Base-by-base conservation (phyloP, 257 asterid species). In the Przewalskia tangutica region DNA sequence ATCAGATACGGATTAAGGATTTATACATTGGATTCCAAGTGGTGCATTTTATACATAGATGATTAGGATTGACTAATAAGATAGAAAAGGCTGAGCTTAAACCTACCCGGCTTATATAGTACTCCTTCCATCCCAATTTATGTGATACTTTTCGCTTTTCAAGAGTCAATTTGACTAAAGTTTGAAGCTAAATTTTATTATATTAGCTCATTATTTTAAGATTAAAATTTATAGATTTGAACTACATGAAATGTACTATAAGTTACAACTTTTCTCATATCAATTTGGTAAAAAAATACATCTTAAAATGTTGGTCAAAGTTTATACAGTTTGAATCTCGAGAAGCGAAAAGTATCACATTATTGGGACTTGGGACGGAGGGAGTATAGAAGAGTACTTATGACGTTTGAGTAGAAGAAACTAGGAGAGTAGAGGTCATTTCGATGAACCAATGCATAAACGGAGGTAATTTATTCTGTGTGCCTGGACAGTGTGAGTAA, bases 271-370 rank as follows among this genome's bases (percentile, higher is more conserved):
- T 27, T 27, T 27, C 32, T 27, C 32, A 27, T 27, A 27, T 27
- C 32, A 27, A 27, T 27, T 27, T 27, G 32, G 32, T 27, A 2
- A 27, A 27, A 27, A 27, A 27, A 27, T 0, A 27, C 32, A 27
- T 27, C 32, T 27, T 27, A 27, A 27, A 27, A 27, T 27, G 32
- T 27, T 27, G 32, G 32, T 27, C 32, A 27, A 27, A 27, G 32
- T 27, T 27, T 27, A 27, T 27, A 27, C 32, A 27, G 32, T 27
- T 27, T 27, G 32, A 27, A 27, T 27, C 32, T 27, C 32, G 32
- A 2, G 32, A 27, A 27, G 32, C 32, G 75, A 96, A 89, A 86
- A 91, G 85, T 85, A 97, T 27, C 32, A 27, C 32, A 27, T 27
- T 27, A 27, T 27, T 27, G 32, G 32, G 32, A 27, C 32, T 27